Percentiles rank a stretch among this genome's conserved stretches.
Evolutionary conservation across 768 basidiomycete species (phyloP).

Genomic region (Boletellus ananiceps): DNA sequence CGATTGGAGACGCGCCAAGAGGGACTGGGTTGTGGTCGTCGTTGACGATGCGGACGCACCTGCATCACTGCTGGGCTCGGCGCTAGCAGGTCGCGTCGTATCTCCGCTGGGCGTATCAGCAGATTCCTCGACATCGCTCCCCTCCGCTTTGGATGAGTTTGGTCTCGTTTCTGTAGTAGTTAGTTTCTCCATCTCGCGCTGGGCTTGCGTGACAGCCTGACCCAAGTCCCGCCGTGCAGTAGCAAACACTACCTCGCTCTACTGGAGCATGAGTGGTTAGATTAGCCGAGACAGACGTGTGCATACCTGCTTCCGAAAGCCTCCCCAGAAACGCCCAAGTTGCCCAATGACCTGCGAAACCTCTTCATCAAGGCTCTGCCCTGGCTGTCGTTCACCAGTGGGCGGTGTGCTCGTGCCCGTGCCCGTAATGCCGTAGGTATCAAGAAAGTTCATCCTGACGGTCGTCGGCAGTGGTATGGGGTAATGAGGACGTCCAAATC

Average conservation of each 20-base stretch:
- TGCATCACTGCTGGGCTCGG: conserved; percentile 19
- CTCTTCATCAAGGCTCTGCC: conserved; percentile 74
- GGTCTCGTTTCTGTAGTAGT: conserved; percentile 34
- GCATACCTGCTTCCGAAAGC: conserved; percentile 81
- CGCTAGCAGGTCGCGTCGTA: conserved; percentile 15
- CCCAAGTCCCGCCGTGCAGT: conserved; percentile 69
- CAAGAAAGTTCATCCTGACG: conserved; percentile 65
- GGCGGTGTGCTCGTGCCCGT: conserved; percentile 45
- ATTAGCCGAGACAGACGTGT: background rate
- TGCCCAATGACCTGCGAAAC: conserved; percentile 87
- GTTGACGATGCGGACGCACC: conserved; percentile 6
- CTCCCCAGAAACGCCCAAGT: conserved; percentile 84
- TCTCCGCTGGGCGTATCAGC: conserved; percentile 25
- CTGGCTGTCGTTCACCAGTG: conserved; percentile 36
- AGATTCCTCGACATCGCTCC: conserved; percentile 24
- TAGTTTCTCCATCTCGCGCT: conserved; percentile 67
- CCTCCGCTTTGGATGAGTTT: conserved; percentile 6
- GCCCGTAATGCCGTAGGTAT: conserved; percentile 55
- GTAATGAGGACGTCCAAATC: conserved; percentile 5
- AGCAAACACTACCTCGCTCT: conserved; percentile 70
- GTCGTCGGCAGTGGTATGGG: background rate
- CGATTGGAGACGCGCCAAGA: conserved; percentile 69
- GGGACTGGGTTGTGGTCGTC: conserved; percentile 34
- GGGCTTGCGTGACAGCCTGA: conserved; percentile 73
- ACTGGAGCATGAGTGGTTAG: conserved; percentile 3